Base-by-base conservation (phyloP, 2,329 filamentous ascomycete species). In the Ophiocordyceps camponoti-rufipedis region DNA sequence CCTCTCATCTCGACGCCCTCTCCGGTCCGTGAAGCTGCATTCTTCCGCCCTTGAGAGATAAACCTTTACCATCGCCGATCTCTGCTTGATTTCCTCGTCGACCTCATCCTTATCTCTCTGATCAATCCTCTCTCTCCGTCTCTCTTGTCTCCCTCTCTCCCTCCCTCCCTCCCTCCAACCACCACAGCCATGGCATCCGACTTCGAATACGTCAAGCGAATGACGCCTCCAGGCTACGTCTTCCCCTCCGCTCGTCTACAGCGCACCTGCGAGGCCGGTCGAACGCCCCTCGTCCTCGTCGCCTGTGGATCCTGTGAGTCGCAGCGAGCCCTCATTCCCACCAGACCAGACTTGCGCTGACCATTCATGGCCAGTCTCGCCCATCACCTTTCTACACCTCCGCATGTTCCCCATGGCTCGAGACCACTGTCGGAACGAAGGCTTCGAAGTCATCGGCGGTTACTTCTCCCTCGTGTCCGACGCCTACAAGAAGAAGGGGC, bases 371-470 rank as follows among this genome's bases (percentile, higher is more conserved):
- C 28, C 42, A 60, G 58, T 86, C 64, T 84, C 79, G 0, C 83
- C 82, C 16, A 76, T 82, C 44, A 84, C 80, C 7, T 83, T 82
- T 56, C 70, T 87, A 28, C 84, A 89, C 58, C 66, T 91, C 50
- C 80, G 84, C 58, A 89, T 93, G 82, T 89, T 91, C 57, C 82
- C 86, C 56, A 86, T 93, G 78, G 84, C 83, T 1, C 75, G 78
- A 53, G 84, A 91, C 62, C 88, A 82, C 62, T 79, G 79, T 53
- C 78, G 80, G 13, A 62, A 60, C 41, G 55, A 60, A 49, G 59
- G 56, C 45, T 95, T 83, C 58, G 87, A 95, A 60, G 77, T 95
- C 32, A 72, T 94, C 41, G 88, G 85, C 49, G 86, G 85, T 45
- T 94, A 60, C 50, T 50, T 56, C 38, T 57, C 51, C 7, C 51